These are phyloP conservation scores for Paecilomyces dactylethromorphus DNA, from an alignment of 2,329 filamentous ascomycete species.

Conservation along the genomic window DNA sequence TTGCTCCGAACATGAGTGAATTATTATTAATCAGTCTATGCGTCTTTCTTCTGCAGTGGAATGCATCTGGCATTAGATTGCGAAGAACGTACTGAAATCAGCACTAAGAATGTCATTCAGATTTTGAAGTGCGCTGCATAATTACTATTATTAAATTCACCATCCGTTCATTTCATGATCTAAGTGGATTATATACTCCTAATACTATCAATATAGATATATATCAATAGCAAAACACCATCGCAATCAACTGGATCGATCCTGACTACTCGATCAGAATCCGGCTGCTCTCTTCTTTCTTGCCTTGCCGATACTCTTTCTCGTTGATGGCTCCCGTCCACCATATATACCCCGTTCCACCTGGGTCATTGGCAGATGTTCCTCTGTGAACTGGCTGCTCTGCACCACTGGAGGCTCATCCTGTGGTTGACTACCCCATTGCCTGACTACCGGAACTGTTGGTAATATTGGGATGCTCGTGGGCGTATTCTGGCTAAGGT, in stretches of 20 bases:
- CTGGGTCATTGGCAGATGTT: slow-evolving; percentile 34
- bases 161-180: too few species aligned
- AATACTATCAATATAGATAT: too few species aligned
- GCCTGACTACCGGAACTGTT: slow-evolving; percentile 14
- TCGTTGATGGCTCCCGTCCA: slow-evolving; percentile 24
- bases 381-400: slow-evolving; percentile 29
- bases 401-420: slow-evolving; percentile 12
- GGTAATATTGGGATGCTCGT: slow-evolving; percentile 17
- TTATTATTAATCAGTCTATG: too few species aligned
- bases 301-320: slow-evolving; percentile 16
- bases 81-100: too few species aligned
- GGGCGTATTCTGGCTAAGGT: slow-evolving; percentile 7
- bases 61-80: too few species aligned
- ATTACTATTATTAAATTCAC: too few species aligned
- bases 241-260: not conserved
- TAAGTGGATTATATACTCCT: too few species aligned
- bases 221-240: not conserved
- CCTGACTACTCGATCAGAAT: slow-evolving; percentile 20
- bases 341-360: slow-evolving; percentile 33
- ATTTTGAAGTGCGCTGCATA: too few species aligned
- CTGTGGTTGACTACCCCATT: slow-evolving; percentile 28
- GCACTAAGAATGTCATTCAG: too few species aligned
- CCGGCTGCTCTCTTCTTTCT: slow-evolving; percentile 36
- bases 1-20: too few species aligned
- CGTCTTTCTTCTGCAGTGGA: too few species aligned